Evolutionary conservation across 495 filamentous ascomycete species (phyloP), one percentile per base, ranked within the genome.

Genomic region (Glonium stellatum): DNA sequence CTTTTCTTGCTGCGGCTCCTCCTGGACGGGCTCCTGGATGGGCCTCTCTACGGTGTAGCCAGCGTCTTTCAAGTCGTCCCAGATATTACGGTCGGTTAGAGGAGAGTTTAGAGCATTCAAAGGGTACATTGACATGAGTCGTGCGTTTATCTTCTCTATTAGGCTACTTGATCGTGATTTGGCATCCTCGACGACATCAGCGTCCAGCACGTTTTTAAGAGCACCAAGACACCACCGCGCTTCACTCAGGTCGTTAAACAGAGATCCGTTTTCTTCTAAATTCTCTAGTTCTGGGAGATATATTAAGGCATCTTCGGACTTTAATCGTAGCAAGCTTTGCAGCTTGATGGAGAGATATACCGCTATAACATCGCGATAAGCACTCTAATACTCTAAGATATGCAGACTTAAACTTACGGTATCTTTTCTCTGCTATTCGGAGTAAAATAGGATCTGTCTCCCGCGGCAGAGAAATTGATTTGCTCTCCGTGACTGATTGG

Each of bases 91-190:
- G 18, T 63, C 53, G 11, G n/a, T 52, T 19, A 55, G 13, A 12
- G 60, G 64, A 19, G 58, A 41, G 5, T 15, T 36, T 5, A 56
- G 19, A 10, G 23, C 23, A 22, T 54, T 36, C 25, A 63, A 46
- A 19, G 64, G 60, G 34, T 63, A 63, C 25, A 51, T 55, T 13
- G 64, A 67, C 64, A 67, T 67, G 5, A 67, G 46, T 22, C 64
- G 54, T 21, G 59, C 52, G 54, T 67, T 67, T 52, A 67, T 63
- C 19, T 56, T 55, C 25, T 34, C 55, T 9, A 66, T 53, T n/a
- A 66, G 52, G 12, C 12, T 56, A 31, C 53, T 59, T 5, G 39
- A 41, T 18, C 59, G 63, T 6, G 22, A 41, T 27, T 54, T 46
- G 9, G 57, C 23, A 9, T 60, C 57, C 37, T 54, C 48, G 8